A percentile compares a stretch with the other conserved stretches of the same genome.
Conservation (phyloP, 2,329 filamentous ascomycete species). For the Cladosporium velox region DNA sequence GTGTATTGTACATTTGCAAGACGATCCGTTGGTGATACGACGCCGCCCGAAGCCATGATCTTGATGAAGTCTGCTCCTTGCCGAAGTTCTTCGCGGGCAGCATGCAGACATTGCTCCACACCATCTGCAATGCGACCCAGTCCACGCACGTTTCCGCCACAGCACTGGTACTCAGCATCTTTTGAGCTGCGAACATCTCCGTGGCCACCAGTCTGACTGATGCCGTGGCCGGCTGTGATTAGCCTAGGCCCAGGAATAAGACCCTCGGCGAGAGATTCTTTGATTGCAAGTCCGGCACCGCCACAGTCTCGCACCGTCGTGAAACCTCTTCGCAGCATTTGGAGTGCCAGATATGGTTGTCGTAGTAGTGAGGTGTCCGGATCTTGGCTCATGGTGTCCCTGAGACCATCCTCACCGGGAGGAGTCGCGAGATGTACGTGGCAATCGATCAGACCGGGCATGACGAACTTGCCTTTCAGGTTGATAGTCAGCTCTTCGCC, state of each 20-base stretch:
- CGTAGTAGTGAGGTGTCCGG: conserved; percentile 45
- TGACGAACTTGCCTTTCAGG: conserved; percentile 48
- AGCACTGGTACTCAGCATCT: conserved; percentile 51
- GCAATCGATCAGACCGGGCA: conserved; percentile 55
- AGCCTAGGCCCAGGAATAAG: conserved; percentile 58
- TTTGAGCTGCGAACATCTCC: conserved; percentile 53
- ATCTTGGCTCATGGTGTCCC: conserved; percentile 41
- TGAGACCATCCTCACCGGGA: conserved; percentile 45
- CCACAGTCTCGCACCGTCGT: conserved; percentile 61
- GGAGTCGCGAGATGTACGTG: conserved; percentile 53
- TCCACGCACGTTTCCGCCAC: conserved; percentile 46
- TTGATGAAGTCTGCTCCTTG: conserved; percentile 63
- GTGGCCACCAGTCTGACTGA: conserved; percentile 62
- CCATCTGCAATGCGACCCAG: conserved; percentile 55
- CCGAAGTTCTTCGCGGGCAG: conserved; percentile 57
- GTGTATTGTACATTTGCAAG: conserved; percentile 60
- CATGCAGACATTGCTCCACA: conserved; percentile 56
- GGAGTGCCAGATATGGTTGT: conserved; percentile 50
- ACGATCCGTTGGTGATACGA: conserved; percentile 57
- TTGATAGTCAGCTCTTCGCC: conserved; percentile 37
- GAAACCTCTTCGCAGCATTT: conserved; percentile 60
- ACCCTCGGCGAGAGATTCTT: conserved; percentile 59
- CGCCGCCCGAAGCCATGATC: conserved; percentile 62
- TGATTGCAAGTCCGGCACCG: conserved; percentile 57
- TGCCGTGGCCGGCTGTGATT: conserved; percentile 56